Conservation (phyloP, 2,329 filamentous ascomycete genomes). For the Pestalotiopsis sp. region DNA sequence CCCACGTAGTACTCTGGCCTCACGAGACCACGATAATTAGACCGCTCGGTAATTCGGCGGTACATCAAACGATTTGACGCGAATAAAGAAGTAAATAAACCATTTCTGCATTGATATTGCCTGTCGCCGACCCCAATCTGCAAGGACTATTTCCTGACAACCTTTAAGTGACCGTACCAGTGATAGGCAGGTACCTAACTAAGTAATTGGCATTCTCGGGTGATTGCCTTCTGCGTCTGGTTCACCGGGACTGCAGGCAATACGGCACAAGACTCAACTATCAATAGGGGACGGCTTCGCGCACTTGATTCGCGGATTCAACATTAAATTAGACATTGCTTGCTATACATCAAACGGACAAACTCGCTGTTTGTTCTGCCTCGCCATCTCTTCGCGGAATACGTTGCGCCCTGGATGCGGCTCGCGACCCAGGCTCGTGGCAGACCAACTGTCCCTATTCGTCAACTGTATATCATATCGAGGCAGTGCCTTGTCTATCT, state of each 20-base stretch:
- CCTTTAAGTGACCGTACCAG: too few species aligned
- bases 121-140: too few species aligned
- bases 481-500: background rate
- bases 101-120: too few species aligned
- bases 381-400: conserved; percentile 4
- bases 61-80: background rate
- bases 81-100: background rate
- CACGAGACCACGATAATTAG: conserved; percentile 1
- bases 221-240: too few species aligned
- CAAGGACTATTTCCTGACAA: background rate
- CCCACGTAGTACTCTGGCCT: background rate
- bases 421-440: background rate
- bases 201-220: too few species aligned
- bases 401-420: conserved; percentile 1
- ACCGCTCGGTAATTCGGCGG: background rate
- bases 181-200: too few species aligned
- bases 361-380: background rate
- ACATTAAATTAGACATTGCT: too few species aligned
- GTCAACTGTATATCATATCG: background rate
- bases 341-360: background rate
- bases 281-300: too few species aligned
- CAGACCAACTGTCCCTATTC: background rate
- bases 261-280: too few species aligned
- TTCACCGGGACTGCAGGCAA: too few species aligned
- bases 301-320: too few species aligned